Base-by-base conservation (phyloP, 257 asterid genomes). In the Pogostemon cablin region DNA sequence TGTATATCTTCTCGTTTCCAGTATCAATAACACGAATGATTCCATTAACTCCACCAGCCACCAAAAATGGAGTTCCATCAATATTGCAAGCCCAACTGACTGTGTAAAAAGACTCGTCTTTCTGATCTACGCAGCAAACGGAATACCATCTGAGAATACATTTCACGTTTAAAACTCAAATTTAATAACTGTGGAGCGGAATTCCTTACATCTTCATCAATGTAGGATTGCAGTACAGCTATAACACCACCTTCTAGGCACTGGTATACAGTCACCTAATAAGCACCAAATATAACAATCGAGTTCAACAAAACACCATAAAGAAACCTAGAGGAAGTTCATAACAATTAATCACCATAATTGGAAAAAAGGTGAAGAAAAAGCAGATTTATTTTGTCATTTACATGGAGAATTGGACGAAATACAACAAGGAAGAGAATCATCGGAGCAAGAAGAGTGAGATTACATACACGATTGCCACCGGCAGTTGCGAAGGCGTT, bases 61-160 rank as follows among this genome's bases (percentile, higher is more conserved):
- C 93, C 76, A 93, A 54, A 59, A 93, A 85, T 17, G 96, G 98
- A 3, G 86, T 76, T 63, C 96, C 99, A 68, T 89, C 91, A 71
- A 77, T 65, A 80, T 86, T 86, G 83, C 99, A 91, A 42, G 98
- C 99, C 99, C 99, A 93, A 67, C 96, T 87, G 61, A 93, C 96
- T 47, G 99, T 93, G 84, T 93, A 91, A 76, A 93, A 93, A 1
- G 98, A 91, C 75, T 93, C 99, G 75, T 93, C 99, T 78, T 93
- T 93, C 99, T 93, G 96, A 79, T 84, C 83, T 61, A 84, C 66
- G 80, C 59, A 76, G 67, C 75, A 85, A 67, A 74, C 42, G 76
- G 78, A 79, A 72, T 12, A 59, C 71, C 75, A 82, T 75, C 55
- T 81, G 80, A 82, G 83, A 60, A 80, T 70, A 75, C 37, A 58